phyloP scores from a whole-genome alignment of 306 rosid genomes.

The Rosa lucieae region DNA sequence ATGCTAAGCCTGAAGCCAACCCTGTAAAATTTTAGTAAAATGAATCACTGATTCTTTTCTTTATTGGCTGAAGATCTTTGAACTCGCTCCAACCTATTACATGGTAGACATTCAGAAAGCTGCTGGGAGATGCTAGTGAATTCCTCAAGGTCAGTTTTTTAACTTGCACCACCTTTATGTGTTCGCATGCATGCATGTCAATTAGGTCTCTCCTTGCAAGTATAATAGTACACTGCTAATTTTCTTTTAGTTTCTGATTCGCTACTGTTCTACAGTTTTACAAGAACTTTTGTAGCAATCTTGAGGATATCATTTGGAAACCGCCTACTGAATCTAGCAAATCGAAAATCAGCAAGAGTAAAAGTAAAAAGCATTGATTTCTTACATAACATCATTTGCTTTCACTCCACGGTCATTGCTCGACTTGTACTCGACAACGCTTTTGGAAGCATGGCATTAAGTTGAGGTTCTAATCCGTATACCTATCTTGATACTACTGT shows the following conservation, averaged over 20 bases:
- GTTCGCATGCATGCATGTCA: background rate
- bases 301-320: slow-evolving; percentile 94
- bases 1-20: slow-evolving; percentile 2
- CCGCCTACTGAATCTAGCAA: slow-evolving; percentile 65
- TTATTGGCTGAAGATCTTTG: slow-evolving; percentile 57
- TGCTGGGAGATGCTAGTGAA: slow-evolving; percentile 79
- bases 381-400: slow-evolving; percentile 12
- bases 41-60: background rate
- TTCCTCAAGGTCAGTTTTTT: slow-evolving; percentile 68
- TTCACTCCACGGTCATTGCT: background rate
- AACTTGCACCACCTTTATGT: background rate
- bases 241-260: background rate
- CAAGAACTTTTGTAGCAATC: slow-evolving; percentile 75
- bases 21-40: background rate
- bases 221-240: too few relatives aligned
- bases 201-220: background rate
- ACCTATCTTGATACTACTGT: background rate
- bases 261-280: slow-evolving; percentile 55
- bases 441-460: background rate
- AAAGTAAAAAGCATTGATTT: slow-evolving; percentile 56
- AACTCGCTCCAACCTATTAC: slow-evolving; percentile 81
- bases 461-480: background rate
- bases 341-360: slow-evolving; percentile 51
- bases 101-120: slow-evolving; percentile 92
- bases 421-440: background rate